Evolutionary conservation across 495 filamentous ascomycete species (phyloP).

Genomic region (Aspergillus biplanus): DNA sequence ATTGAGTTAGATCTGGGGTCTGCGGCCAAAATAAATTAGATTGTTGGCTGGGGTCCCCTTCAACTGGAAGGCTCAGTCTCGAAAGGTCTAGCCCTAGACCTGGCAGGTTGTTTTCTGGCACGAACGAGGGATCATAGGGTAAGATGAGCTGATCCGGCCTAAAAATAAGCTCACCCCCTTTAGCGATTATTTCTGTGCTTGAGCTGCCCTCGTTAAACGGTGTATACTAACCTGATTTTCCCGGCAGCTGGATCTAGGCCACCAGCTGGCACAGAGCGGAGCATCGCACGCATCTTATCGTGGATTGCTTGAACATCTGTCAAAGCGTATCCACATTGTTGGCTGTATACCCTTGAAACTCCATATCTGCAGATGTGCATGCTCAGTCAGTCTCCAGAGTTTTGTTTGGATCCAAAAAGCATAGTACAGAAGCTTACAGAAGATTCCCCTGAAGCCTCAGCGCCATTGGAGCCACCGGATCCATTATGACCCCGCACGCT

Average conservation of each 20-base stretch:
- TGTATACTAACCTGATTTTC: constrained; percentile 65
- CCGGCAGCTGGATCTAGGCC: constrained; percentile 73
- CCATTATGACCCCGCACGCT: constrained; percentile 83
- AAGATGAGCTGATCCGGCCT: constrained; percentile 82
- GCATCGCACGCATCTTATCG: constrained; percentile 67
- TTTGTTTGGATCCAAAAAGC: constrained; percentile 7
- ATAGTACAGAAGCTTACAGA: constrained; percentile 53
- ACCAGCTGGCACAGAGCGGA: constrained; percentile 56
- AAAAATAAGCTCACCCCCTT: not conserved
- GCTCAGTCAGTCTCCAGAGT: not conserved
- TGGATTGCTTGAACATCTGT: constrained; percentile 78
- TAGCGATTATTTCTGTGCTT: no score
- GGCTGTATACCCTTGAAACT: constrained; percentile 78
- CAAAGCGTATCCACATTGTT: constrained; percentile 86
- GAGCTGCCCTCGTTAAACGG: not conserved
- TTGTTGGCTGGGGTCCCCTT: constrained; percentile 23
- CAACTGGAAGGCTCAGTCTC: constrained; percentile 20
- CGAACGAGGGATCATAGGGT: constrained; percentile 83
- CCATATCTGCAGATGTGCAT: constrained; percentile 61
- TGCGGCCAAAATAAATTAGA: constrained; percentile 29
- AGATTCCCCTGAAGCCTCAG: constrained; percentile 90
- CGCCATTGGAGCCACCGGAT: constrained; percentile 86
- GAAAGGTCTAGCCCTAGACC: constrained; percentile 60
- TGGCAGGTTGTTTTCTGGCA: constrained; percentile 66
- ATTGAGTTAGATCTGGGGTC: constrained; percentile 37